These are phyloP conservation scores for Coemansia sp. DNA, from an alignment of 192 early-diverging fungal species.

Conservation along the genomic window DNA sequence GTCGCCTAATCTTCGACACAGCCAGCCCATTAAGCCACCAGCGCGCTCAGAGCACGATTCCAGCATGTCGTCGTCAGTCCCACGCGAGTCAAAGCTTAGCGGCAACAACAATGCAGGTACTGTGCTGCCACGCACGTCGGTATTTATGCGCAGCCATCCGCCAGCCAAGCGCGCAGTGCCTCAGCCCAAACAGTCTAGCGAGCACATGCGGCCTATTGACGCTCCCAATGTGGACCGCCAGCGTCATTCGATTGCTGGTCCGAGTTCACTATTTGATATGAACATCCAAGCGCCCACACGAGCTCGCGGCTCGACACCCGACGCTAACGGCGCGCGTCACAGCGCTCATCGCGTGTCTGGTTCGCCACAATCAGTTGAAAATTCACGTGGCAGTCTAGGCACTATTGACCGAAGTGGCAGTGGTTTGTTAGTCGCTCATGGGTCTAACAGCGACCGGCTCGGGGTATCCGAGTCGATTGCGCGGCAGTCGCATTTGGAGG, in stretches of 20 bases:
- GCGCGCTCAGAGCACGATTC: conserved; percentile 12
- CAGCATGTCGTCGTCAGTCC: conserved; percentile 29
- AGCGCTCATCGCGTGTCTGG: conserved; percentile 13
- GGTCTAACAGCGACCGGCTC: background rate
- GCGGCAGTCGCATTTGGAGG: conserved; percentile 45
- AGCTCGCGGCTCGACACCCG: conserved; percentile 6
- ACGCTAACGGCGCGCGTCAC: conserved; percentile 1
- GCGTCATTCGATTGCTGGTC: background rate
- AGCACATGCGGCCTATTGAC: background rate
- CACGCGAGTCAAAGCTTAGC: conserved; percentile 23
- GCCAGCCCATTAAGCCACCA: conserved; percentile 28
- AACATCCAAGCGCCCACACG: background rate
- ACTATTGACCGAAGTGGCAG: conserved; percentile 3
- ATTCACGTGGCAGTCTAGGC: conserved; percentile 7
- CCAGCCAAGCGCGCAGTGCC: background rate
- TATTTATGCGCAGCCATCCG: conserved; percentile 19
- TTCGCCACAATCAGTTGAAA: conserved; percentile 28
- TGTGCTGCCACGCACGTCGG: conserved; percentile 23
- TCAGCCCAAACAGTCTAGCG: background rate
- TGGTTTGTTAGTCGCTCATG: background rate
- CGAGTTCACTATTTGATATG: conserved; percentile 1
- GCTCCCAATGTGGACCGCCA: background rate
- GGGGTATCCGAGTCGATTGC: conserved; percentile 40
- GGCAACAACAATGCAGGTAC: background rate
- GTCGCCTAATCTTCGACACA: conserved; percentile 27